These are phyloP conservation scores for Coleophoma eucalyptorum DNA, from an alignment of 2,329 filamentous ascomycete genomes.

Conservation along the genomic window DNA sequence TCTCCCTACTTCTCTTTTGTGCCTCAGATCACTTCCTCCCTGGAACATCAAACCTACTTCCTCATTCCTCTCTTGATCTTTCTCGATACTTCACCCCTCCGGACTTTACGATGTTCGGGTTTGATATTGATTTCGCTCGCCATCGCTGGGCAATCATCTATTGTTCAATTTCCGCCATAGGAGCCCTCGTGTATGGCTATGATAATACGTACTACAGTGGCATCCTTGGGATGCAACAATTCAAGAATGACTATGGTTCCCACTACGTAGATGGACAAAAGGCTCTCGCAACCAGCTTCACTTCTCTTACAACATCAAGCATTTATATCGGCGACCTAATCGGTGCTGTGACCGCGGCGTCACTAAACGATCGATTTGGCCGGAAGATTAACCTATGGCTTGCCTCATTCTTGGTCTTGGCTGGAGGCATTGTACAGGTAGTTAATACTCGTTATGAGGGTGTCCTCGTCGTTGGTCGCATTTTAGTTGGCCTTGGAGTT, in stretches of 20 bases:
- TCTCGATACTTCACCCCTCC: no score
- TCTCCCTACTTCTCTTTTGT: no score
- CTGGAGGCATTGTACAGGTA: conserved; percentile 17
- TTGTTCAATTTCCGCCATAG: conserved; percentile 19
- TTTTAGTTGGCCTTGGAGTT: conserved; percentile 28
- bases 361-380: conserved; percentile 31
- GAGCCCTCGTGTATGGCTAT: conserved; percentile 20
- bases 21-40: no score
- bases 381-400: conserved; percentile 28
- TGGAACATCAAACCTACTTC: no score
- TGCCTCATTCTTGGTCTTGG: conserved; percentile 23
- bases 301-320: conserved; percentile 33
- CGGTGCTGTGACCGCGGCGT: conserved; percentile 31
- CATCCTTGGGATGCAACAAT: conserved; percentile 23
- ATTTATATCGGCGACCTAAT: conserved; percentile 36
- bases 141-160: conserved; percentile 20
- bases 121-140: neutral
- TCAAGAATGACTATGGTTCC: conserved; percentile 23
- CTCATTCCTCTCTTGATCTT: no score
- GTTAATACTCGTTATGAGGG: conserved; percentile 8
- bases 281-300: conserved; percentile 10
- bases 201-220: conserved; percentile 21
- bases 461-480: conserved; percentile 19
- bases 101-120: no score
- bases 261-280: conserved; percentile 13